phyloP scores from a whole-genome alignment of 2,329 filamentous ascomycete species.

The Neoarthrinium moseri region DNA sequence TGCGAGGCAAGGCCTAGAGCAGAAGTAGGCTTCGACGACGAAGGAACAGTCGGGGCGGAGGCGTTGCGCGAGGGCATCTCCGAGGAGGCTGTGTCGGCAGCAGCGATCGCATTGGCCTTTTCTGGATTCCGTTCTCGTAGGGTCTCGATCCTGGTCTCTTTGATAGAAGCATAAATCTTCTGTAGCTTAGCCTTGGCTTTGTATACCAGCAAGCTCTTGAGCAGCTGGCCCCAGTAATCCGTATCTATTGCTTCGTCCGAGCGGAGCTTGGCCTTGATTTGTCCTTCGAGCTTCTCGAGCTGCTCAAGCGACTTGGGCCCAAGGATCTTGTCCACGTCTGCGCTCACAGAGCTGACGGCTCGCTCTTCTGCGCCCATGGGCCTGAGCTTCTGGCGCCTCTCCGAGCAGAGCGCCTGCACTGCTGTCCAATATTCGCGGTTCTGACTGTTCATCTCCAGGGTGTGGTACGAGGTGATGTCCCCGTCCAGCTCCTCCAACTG shows the following conservation, averaged over 20 bases:
- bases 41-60: slow-evolving; percentile 16
- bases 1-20: slow-evolving; percentile 22
- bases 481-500: slow-evolving; percentile 75
- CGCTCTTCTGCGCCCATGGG: slow-evolving; percentile 64
- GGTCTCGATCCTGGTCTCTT: slow-evolving; percentile 64
- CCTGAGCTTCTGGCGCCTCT: slow-evolving; percentile 67
- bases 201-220: slow-evolving; percentile 82
- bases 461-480: slow-evolving; percentile 77
- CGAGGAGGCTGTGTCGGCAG: slow-evolving; percentile 40
- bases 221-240: slow-evolving; percentile 95
- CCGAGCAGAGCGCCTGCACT: slow-evolving; percentile 78
- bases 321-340: slow-evolving; percentile 85
- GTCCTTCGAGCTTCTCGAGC: slow-evolving; percentile 79
- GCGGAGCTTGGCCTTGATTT: slow-evolving; percentile 81
- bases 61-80: slow-evolving; percentile 20
- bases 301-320: slow-evolving; percentile 83
- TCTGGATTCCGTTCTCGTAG: slow-evolving; percentile 67
- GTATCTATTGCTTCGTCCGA: slow-evolving; percentile 92
- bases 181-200: slow-evolving; percentile 87
- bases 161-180: slow-evolving; percentile 74
- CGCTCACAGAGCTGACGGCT: slow-evolving; percentile 76
- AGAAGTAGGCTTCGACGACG: slow-evolving; percentile 20
- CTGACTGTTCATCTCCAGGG: slow-evolving; percentile 72
- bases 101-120: slow-evolving; percentile 52
- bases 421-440: slow-evolving; percentile 94